Evolutionary conservation across 2,329 filamentous ascomycete species (phyloP), one percentile per base, ranked within the genome.

Genomic region (Exophiala bonariae): DNA sequence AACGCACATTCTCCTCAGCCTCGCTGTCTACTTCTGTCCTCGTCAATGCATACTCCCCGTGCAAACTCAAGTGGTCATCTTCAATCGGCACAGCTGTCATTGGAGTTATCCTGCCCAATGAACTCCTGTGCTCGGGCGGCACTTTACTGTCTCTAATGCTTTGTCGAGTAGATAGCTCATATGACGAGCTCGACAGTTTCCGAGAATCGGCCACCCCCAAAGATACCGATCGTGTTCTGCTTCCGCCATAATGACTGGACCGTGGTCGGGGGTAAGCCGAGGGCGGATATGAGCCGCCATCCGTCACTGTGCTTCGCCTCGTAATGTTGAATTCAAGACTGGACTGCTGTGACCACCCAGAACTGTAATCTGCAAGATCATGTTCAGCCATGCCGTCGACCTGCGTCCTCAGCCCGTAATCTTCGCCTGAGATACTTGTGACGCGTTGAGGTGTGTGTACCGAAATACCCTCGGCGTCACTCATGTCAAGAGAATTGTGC

Each of bases 401-500:
- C 17, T 41, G 40, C 16, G 26, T 33, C 19, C 23, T 31, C 13
- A 10, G 22, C 22, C 23, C 20, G 22, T 34, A 35, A 14, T 51
- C 41, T 11, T 52, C 48, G 23, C 41, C 43, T 18, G 42, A 51
- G 14, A 52, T 18, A 23, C 34, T 56, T 16, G 34, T 39, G 11
- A 57, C 44, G 13, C 43, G 51, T 22, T 47, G 44, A 9, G 55
- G 57, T 13, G 57, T 57, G 32, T 57, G 57, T 20, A 59, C 52
- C 2, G 55, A 59, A 18, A 59, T 43, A 3, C 49, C 50, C 22
- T 59, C 54, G 14, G 56, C 50, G 36, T 59, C 55, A 28, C 55
- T 56, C 52, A 57, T 51, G 31, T 59, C 56, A 18, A 55, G 52
- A 34, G 52, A 55, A 28, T 51, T 42, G n/a, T 56, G 50, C 41